These are phyloP conservation scores for Aristolochia contorta DNA, from an alignment of 164 flowering plant species.

Conservation along the genomic window DNA sequence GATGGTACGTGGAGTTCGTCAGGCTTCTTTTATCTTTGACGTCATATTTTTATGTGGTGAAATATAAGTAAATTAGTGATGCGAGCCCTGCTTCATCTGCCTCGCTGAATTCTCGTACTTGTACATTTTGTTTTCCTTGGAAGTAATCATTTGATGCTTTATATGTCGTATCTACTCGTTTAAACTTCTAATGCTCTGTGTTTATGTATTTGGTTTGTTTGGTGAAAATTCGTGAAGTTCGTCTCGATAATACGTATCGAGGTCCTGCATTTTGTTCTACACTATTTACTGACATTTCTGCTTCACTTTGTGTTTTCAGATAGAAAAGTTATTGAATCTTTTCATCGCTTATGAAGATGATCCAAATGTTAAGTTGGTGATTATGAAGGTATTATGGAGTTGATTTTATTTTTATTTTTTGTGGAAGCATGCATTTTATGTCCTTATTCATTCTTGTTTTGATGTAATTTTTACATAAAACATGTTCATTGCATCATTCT, in stretches of 20 bases:
- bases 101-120: not conserved
- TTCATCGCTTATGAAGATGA: slow-evolving; percentile 59
- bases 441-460: too few species aligned
- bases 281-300: not conserved
- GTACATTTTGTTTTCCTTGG: too few species aligned
- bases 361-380: slow-evolving; percentile 49
- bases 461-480: not conserved
- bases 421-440: not conserved
- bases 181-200: not conserved
- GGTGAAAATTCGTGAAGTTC: not conserved
- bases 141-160: not conserved
- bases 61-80: not conserved
- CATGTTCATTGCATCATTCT: not conserved
- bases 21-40: not conserved
- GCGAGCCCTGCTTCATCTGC: not conserved
- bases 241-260: not conserved
- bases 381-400: slow-evolving; percentile 53
- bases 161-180: not conserved
- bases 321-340: slow-evolving; percentile 50
- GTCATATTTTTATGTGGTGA: not conserved
- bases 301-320: slow-evolving; percentile 20
- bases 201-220: not conserved
- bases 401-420: not conserved
- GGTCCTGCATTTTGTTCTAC: not conserved
- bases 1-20: slow-evolving; percentile 39